phyloP scores from a whole-genome alignment of 495 filamentous ascomycete genomes.

The Annulohypoxylon nitens region DNA sequence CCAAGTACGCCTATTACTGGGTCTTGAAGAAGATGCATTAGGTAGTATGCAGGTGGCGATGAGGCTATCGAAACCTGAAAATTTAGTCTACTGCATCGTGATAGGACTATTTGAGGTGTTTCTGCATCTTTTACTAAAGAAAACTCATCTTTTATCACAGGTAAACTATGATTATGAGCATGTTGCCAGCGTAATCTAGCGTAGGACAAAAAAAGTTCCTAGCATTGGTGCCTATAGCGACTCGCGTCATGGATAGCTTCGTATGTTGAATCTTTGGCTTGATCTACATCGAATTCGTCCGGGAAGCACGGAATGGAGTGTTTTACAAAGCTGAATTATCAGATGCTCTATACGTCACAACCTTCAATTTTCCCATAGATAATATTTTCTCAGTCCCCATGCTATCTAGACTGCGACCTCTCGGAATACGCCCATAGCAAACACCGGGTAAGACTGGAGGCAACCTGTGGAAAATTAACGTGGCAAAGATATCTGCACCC shows the following conservation, averaged over 20 bases:
- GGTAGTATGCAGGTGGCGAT: background rate
- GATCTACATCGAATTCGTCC: background rate
- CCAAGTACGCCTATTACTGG: background rate
- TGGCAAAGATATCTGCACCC: conserved; percentile 6
- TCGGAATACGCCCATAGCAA: background rate
- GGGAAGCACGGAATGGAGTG: background rate
- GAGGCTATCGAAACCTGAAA: background rate
- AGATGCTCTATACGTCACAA: background rate
- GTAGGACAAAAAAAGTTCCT: background rate
- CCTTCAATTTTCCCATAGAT: background rate
- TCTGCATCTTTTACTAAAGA: background rate
- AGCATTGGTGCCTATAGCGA: background rate
- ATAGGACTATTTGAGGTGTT: background rate
- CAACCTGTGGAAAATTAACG: background rate
- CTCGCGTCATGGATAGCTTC: background rate
- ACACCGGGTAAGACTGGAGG: background rate
- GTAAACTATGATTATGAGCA: background rate
- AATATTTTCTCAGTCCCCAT: background rate
- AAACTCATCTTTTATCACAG: background rate
- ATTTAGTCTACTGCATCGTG: background rate
- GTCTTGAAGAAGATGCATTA: background rate
- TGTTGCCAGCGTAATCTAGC: background rate
- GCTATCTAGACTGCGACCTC: background rate
- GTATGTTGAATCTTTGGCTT: background rate
- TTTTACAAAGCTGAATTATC: background rate